Evolutionary conservation across 1,139 yeast genomes (phyloP), one percentile per base, ranked within the genome.

Genomic region (Lizanozyma gosingica): DNA sequence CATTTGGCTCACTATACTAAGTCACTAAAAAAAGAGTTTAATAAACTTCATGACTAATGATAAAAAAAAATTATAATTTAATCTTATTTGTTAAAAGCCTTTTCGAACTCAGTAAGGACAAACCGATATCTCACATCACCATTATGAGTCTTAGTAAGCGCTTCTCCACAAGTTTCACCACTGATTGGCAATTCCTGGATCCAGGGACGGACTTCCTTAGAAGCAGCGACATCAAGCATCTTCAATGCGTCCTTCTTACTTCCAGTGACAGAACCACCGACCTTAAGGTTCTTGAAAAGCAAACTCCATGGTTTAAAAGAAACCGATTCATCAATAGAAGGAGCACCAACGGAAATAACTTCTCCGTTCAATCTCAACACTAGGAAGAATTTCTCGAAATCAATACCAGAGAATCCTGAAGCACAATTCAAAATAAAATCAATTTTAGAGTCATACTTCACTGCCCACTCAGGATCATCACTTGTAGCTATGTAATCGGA

Each of bases 131-230:
- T 52, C 22, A 54, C 53, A 37, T 55, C 59, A 35, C 60, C 60
- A 11, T 48, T 40, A 14, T 52, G 54, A 38, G 59, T 53, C 49
- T 66, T 60, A 32, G 58, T 50, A 49, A 67, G 58, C 2, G 63
- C 71, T 34, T 45, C 48, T 17, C 53, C 47, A 38, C 59, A 53
- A 41, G 55, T 56, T 41, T 53, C 55, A 45, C 60, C 68, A 44
- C 55, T 50, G 40, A 67, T 60, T 35, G 67, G 70, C 33, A 66
- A 53, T 44, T 56, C 65, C 60, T 79, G 83, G 43, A 76, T 68
- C 84, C 83, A 77, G 17, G 82, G 77, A 44, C 65, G 65, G 48
- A 78, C 63, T 35, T 65, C 59, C 47, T 75, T 65, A 49, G 76
- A 63, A 15, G 71, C 75, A 35, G 79, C 80, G 45, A 80, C 52